Evolutionary conservation across 495 filamentous ascomycete genomes (phyloP), one percentile per base, ranked within the genome.

Genomic region (Physcia stellaris): DNA sequence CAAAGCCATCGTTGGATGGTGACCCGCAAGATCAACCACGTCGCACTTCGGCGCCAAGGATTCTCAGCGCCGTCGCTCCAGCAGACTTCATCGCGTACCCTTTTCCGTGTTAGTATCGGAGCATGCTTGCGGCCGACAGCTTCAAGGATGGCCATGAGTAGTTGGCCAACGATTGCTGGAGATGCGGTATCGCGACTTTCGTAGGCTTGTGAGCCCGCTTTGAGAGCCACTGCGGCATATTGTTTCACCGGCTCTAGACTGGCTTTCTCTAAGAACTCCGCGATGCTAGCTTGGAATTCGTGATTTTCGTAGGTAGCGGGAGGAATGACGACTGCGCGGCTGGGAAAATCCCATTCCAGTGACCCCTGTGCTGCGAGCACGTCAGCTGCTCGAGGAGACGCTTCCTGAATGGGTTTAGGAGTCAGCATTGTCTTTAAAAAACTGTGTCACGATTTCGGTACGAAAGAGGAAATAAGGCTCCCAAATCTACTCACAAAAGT

Each of bases 21-120:
- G 1, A 82, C 73, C 0, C 77, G 64, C 10, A 79, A 51, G 1
- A 76, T 58, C 3, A 82, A 67, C 69, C 71, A 80, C 27, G 63
- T 58, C 0, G 77, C 63, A 9, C 50, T 54, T 24, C 75, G 53
- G 17, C 74, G 60, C 76, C 75, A 80, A 0, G 75, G 75, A 4
- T 58, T 53, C 15, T 61, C 44, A 5, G 60, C 56, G 4, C 59
- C 48, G 9, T 57, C 40, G 3, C 7, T 17, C 53, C 63, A 62
- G 37, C 56, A 63, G 0, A 79, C 67, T 17, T 76, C 73, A 38
- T 80, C 76, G 2, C 67, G 63, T 4, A 79, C 57, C n/a, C 63
- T 59, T 52, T 80, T 80, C 7, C 61, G 58, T 3, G 73, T 51
- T 0, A 57, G 12, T 0, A 56, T 54, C 0, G 58, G 39, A 30